Evolutionary conservation across 495 filamentous ascomycete species (phyloP).

Genomic region (Astrothelium subdiscretum): DNA sequence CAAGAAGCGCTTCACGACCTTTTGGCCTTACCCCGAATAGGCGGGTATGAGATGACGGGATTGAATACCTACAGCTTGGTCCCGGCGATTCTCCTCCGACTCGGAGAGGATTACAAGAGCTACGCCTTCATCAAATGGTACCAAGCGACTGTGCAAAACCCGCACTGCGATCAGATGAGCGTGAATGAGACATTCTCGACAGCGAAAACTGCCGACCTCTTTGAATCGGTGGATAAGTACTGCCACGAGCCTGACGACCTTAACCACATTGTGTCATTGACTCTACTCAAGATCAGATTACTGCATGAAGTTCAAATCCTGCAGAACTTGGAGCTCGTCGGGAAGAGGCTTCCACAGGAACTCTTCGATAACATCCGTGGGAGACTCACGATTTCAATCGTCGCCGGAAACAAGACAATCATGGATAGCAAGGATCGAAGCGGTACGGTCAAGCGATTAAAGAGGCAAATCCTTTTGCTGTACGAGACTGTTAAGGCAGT

Average conservation of each 20-base stretch:
- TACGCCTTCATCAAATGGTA: constrained; percentile 47
- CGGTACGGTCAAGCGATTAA: constrained; percentile 2
- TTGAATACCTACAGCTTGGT: constrained; percentile 32
- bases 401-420: not conserved
- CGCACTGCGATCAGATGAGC: constrained; percentile 32
- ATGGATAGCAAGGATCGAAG: not conserved
- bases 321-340: constrained; percentile 15
- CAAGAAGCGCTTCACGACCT: constrained; percentile 27
- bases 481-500: not conserved
- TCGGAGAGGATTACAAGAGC: constrained; percentile 40
- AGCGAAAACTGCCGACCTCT: constrained; percentile 9
- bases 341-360: constrained; percentile 18
- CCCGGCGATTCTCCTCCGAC: constrained; percentile 35
- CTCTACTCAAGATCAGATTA: not conserved
- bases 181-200: constrained; percentile 14
- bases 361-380: constrained; percentile 12
- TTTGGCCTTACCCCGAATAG: constrained; percentile 31
- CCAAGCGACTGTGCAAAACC: constrained; percentile 16
- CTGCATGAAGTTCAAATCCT: constrained; percentile 15
- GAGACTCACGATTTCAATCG: constrained; percentile 14
- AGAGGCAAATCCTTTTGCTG: constrained; percentile 7
- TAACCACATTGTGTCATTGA: constrained; percentile 14
- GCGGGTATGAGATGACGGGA: constrained; percentile 36
- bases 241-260: constrained; percentile 5
- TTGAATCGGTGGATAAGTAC: constrained; percentile 3